phyloP scores from a whole-genome alignment of 306 rosid species.

The Dalbergia oliveri region DNA sequence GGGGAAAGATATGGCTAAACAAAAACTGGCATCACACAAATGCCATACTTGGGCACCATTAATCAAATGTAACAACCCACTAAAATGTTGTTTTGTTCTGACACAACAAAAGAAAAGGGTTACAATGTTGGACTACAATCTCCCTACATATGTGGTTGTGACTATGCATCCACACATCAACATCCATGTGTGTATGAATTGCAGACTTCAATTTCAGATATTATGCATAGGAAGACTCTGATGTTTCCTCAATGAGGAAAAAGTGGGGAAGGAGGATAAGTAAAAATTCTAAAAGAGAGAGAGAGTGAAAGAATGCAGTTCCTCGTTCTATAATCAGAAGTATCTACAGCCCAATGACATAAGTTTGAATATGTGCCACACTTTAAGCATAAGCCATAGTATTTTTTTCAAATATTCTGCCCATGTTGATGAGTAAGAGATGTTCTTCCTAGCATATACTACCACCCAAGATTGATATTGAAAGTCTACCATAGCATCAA shows the following conservation, averaged over 20 bases:
- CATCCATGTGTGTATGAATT: no score
- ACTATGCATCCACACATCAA: no score
- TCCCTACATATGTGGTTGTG: background rate
- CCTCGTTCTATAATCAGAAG: no score
- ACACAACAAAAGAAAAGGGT: conserved; percentile 19
- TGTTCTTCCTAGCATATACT: background rate
- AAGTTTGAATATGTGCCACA: background rate
- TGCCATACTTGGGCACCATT: conserved; percentile 28
- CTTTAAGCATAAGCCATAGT: background rate
- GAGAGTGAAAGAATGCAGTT: no score
- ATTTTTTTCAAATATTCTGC: background rate
- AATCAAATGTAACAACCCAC: conserved; percentile 35
- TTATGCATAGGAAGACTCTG: no score
- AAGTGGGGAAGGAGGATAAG: background rate
- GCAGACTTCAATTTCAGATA: no score
- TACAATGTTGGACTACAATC: conserved; percentile 17
- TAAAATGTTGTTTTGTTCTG: background rate
- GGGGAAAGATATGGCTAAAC: conserved; percentile 25
- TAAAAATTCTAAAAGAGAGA: background rate
- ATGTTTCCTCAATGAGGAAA: background rate
- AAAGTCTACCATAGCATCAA: background rate
- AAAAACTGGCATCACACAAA: conserved; percentile 15
- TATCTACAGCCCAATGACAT: no score
- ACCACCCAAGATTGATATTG: background rate
- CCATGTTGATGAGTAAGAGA: background rate